These are phyloP conservation scores for Cerioporus squamosus DNA, from an alignment of 1,284 basidiomycete species.

Conservation along the genomic window DNA sequence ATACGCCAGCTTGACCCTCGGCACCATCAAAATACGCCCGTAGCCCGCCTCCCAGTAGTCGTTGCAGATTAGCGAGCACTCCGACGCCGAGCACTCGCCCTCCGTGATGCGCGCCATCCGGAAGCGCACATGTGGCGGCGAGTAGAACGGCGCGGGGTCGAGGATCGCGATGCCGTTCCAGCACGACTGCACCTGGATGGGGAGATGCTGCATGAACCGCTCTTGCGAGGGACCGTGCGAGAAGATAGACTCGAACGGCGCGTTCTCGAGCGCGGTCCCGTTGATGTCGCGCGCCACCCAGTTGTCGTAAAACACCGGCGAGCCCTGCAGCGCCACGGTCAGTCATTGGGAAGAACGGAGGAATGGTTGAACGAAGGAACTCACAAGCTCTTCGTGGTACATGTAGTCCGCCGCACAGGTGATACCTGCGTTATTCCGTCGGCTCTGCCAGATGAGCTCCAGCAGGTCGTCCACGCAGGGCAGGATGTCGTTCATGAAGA, in stretches of 20 bases:
- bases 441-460: constrained; percentile 93
- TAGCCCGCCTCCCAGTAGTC: constrained; percentile 94
- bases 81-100: constrained; percentile 89
- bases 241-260: constrained; percentile 92
- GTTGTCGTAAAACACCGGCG: constrained; percentile 96
- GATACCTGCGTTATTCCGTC: constrained; percentile 92
- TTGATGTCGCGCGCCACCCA: constrained; percentile 98
- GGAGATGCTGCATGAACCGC: constrained; percentile 89
- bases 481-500: constrained; percentile 98
- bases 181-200: constrained; percentile 93
- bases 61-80: constrained; percentile 95
- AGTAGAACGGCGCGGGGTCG: constrained; percentile 92
- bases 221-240: constrained; percentile 76
- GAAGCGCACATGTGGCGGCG: constrained; percentile 87
- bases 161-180: constrained; percentile 96
- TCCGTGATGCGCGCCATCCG: constrained; percentile 87
- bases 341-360: no score
- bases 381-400: constrained; percentile 91
- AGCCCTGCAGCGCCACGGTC: constrained; percentile 45
- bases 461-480: constrained; percentile 95
- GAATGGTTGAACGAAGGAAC: no score
- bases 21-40: constrained; percentile 95
- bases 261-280: constrained; percentile 95
- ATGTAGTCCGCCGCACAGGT: constrained; percentile 97
- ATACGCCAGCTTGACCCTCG: constrained; percentile 93